These are phyloP conservation scores for Bjerkandera adusta DNA, from an alignment of 1,284 basidiomycete genomes.

Conservation along the genomic window DNA sequence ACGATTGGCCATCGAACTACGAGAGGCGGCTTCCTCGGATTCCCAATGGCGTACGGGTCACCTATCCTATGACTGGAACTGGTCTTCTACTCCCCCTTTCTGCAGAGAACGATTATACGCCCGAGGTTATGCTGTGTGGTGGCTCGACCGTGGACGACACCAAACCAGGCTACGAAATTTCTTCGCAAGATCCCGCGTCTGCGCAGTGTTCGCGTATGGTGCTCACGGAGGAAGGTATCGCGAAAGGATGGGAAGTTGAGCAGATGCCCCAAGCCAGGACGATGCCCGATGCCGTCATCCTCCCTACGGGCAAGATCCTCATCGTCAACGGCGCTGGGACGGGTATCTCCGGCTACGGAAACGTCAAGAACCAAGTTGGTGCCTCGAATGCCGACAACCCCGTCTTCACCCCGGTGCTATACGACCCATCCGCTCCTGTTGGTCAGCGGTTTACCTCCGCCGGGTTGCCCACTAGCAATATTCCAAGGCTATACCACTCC, in stretches of 20 bases:
- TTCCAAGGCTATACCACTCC: slow-evolving; percentile 84
- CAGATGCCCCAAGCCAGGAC: slow-evolving; percentile 70
- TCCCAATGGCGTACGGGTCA: slow-evolving; percentile 79
- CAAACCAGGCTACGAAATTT: slow-evolving; percentile 57
- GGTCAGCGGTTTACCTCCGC: slow-evolving; percentile 63
- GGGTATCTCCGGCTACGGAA: slow-evolving; percentile 85
- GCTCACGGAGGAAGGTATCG: slow-evolving; percentile 63
- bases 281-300: slow-evolving; percentile 81
- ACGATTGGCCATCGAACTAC: slow-evolving; percentile 66
- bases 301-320: slow-evolving; percentile 76
- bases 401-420: slow-evolving; percentile 70
- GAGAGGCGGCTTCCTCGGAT: slow-evolving; percentile 67
- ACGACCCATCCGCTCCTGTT: slow-evolving; percentile 58
- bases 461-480: slow-evolving; percentile 66
- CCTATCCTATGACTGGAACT: slow-evolving; percentile 80
- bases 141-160: slow-evolving; percentile 70
- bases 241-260: slow-evolving; percentile 71
- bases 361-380: slow-evolving; percentile 69
- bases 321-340: slow-evolving; percentile 75
- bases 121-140: slow-evolving; percentile 77
- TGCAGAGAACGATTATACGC: slow-evolving; percentile 57
- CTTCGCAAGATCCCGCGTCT: slow-evolving; percentile 69
- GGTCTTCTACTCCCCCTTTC: slow-evolving; percentile 70
- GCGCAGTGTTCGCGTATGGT: slow-evolving; percentile 71
- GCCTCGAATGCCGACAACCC: slow-evolving; percentile 80